Base-by-base conservation (phyloP, 2,329 filamentous ascomycete species). In the Apiospora pterosperma region DNA sequence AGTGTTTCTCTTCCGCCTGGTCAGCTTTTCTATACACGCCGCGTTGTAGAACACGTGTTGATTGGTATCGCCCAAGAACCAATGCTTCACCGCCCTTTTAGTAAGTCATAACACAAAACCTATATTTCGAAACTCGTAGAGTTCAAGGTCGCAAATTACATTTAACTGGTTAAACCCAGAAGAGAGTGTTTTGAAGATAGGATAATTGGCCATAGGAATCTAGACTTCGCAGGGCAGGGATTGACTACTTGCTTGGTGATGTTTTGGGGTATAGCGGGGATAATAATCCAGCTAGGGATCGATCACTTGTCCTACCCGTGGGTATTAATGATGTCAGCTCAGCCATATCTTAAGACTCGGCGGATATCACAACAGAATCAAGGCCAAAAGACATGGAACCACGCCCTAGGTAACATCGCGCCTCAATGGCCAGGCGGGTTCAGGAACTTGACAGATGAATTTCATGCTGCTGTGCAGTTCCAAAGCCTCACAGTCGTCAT, bases 301-400 rank as follows among this genome's bases (percentile, higher is more conserved):
- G 23, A 38, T n/a, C 11, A 23, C 34, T 23, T 60, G n/a, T 38
- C 21, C 25, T 60, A 39, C 25, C 16, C 23, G 36, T 39, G 58
- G 58, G 36, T 60, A 21, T 36, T 39, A 36, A 60, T 60, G 58
- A 60, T 60, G 58, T 60, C 58, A 59, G 44, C 25, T n/a, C 39
- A 42, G 41, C 41, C 48, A 55, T 34, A 28, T 34, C 48, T 55
- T 55, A 55, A 55, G 28, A 55, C 48, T 16, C 48, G 48, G 48
- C 28, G 48, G 28, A 55, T 55, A 55, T 34, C 6, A 34, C 48
- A 34, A 34, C 48, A 55, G 28, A 55, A 55, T 55, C 48, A 55
- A 55, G 48, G 48, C 28, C 28, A 55, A 16, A 34, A 19, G 25
- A 21, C 4, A 34, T 55, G 31, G 28, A 55, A 55, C 25, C 25